Conservation (phyloP, 2,329 filamentous ascomycete genomes). For the Arthroderma sp. region DNA sequence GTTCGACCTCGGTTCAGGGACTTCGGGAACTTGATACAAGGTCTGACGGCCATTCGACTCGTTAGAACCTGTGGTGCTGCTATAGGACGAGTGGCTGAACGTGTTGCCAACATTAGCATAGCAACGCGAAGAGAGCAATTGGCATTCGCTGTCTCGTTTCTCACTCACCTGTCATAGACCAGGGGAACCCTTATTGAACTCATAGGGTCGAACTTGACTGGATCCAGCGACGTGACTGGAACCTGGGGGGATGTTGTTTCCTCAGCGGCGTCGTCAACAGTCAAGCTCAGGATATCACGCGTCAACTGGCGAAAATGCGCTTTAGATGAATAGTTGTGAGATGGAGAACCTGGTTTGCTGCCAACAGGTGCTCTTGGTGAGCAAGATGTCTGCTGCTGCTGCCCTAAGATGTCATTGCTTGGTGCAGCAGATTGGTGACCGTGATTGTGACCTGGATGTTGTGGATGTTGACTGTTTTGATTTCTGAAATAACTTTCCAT, state of each 20-base stretch:
- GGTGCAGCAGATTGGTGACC: too few species aligned
- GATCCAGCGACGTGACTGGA: conserved; percentile 7
- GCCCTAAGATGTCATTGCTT: too few species aligned
- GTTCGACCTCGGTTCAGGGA: conserved; percentile 6
- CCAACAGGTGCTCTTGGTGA: too few species aligned
- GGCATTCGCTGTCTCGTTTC: too few species aligned
- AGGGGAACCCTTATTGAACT: conserved; percentile 17
- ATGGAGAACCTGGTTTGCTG: too few species aligned
- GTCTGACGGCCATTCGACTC: conserved; percentile 16
- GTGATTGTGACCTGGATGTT: too few species aligned
- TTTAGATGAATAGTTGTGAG: conserved; percentile 2
- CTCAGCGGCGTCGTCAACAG: conserved; percentile 6
- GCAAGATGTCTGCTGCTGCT: too few species aligned
- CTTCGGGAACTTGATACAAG: conserved; percentile 13
- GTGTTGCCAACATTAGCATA: not conserved
- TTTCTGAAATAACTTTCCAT: too few species aligned
- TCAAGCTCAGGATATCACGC: conserved; percentile 11
- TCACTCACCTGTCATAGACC: conserved; percentile 18
- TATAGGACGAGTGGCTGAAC: conserved; percentile 14
- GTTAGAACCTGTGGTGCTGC: conserved; percentile 17
- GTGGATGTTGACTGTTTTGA: too few species aligned
- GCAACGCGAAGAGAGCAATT: too few species aligned
- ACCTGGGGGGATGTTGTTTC: conserved; percentile 3
- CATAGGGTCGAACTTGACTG: conserved; percentile 12
- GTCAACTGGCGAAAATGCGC: conserved; percentile 10